Evolutionary conservation across 2,329 filamentous ascomycete genomes (phyloP).

Genomic region (Xylariaceae sp.): DNA sequence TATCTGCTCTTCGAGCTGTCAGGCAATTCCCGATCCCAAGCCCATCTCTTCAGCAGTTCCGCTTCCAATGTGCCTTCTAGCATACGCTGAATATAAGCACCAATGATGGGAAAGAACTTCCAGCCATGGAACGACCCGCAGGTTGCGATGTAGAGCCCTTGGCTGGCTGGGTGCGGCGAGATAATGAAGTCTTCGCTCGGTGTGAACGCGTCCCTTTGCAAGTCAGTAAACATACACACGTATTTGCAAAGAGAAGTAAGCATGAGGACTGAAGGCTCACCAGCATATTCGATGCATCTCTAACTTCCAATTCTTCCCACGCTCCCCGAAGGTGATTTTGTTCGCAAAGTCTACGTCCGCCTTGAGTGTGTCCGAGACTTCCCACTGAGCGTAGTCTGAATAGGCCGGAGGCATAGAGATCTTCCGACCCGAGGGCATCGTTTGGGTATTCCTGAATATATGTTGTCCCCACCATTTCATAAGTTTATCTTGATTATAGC

Average conservation of each 20-base stretch:
- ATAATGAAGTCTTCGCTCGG: conserved; percentile 65
- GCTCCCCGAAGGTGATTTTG: conserved; percentile 61
- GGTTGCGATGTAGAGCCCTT: conserved; percentile 62
- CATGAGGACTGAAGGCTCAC: conserved; percentile 46
- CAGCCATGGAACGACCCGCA: conserved; percentile 69
- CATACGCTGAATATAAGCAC: conserved; percentile 64
- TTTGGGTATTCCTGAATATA: conserved; percentile 60
- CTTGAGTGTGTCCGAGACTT: conserved; percentile 57
- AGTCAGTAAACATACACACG: neutral
- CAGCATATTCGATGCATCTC: conserved; percentile 68
- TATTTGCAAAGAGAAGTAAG: neutral
- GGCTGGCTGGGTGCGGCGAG: conserved; percentile 54
- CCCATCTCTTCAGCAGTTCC: conserved; percentile 52
- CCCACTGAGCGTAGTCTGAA: conserved; percentile 65
- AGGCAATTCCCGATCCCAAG: conserved; percentile 62
- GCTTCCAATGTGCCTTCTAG: conserved; percentile 47
- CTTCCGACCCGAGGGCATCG: conserved; percentile 54
- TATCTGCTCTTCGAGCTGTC: conserved; percentile 55
- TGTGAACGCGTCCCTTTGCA: conserved; percentile 64
- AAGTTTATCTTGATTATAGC: conserved; percentile 47
- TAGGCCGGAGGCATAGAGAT: conserved; percentile 60
- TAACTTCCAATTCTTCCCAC: conserved; percentile 58
- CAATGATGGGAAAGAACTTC: conserved; percentile 69
- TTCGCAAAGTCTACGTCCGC: conserved; percentile 61
- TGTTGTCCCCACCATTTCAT: conserved; percentile 66